A percentile compares a stretch with the other conserved stretches of the same genome.
Conservation (phyloP, 73 alveolate genomes). For the Loxodes magnus region DNA sequence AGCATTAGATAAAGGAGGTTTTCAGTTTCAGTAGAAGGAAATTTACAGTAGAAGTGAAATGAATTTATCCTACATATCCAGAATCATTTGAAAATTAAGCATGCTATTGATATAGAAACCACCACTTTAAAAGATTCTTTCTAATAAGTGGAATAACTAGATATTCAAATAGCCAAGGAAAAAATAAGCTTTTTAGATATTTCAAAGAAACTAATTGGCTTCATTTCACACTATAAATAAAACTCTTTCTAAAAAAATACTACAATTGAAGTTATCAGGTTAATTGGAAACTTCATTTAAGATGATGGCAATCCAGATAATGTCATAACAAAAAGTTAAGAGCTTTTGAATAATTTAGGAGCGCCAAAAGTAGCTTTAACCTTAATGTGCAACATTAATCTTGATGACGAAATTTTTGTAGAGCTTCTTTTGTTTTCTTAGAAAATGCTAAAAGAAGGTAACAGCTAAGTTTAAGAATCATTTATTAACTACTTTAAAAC, state of each 20-base stretch:
- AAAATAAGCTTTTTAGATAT: too few relatives aligned
- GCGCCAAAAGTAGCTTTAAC: not conserved
- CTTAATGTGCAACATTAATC: not conserved
- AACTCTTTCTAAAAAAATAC: not conserved
- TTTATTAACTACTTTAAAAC: not conserved
- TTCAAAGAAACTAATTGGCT: not conserved
- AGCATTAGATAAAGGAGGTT: too few relatives aligned
- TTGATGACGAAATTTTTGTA: not conserved
- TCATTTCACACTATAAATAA: not conserved
- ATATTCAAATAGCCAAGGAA: too few relatives aligned
- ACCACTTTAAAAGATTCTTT: too few relatives aligned
- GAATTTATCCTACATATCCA: too few relatives aligned
- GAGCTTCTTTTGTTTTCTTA: not conserved
- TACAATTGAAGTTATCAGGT: not conserved
- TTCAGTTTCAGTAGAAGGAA: too few relatives aligned
- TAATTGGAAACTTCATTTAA: not conserved
- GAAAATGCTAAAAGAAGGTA: conserved; percentile 8
- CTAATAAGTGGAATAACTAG: too few relatives aligned
- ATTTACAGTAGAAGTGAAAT: too few relatives aligned
- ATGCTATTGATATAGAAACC: too few relatives aligned
- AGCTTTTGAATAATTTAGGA: conserved; percentile 7
- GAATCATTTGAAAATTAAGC: too few relatives aligned
- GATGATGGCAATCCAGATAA: conserved; percentile 4
- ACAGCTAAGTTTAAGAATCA: not conserved
- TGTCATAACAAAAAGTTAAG: conserved; percentile 12